These are phyloP conservation scores for Corylus avellana DNA, from an alignment of 306 rosid species.

Conservation along the genomic window DNA sequence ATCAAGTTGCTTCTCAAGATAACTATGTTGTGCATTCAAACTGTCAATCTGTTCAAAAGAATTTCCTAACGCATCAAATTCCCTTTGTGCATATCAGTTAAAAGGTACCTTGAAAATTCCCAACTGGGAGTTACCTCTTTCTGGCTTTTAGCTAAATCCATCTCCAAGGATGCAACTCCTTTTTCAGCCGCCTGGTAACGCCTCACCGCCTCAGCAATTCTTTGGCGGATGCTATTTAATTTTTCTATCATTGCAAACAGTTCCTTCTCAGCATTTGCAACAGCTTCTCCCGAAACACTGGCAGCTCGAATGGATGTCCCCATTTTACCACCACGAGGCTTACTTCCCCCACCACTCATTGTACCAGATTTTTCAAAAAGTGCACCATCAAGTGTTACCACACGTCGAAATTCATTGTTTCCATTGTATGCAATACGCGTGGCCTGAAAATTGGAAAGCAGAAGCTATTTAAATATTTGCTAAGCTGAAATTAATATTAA, in stretches of 20 bases:
- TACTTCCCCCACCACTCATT: conserved; percentile 93
- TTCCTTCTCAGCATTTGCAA: conserved; percentile 75
- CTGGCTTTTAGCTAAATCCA: conserved; percentile 84
- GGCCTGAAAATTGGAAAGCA: conserved; percentile 56
- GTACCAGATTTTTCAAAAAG: conserved; percentile 90
- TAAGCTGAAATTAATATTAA: neutral
- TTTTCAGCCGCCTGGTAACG: conserved; percentile 73
- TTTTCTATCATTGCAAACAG: conserved; percentile 48
- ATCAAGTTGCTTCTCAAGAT: conserved; percentile 79
- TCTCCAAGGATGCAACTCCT: conserved; percentile 60
- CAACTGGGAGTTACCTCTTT: conserved; percentile 64
- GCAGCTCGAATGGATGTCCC: conserved; percentile 82
- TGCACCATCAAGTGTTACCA: conserved; percentile 93
- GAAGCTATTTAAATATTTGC: conserved; percentile 23
- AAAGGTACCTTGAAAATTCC: conserved; percentile 12
- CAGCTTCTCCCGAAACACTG: conserved; percentile 79
- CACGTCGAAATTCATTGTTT: conserved; percentile 69
- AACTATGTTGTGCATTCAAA: conserved; percentile 64
- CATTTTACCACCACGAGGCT: conserved; percentile 96
- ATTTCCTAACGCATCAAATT: conserved; percentile 7
- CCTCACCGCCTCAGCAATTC: conserved; percentile 56
- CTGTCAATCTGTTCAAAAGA: conserved; percentile 68
- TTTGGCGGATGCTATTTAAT: conserved; percentile 60
- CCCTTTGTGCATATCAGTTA: conserved; percentile 6
- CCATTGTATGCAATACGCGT: conserved; percentile 75